Evolutionary conservation across 192 early-diverging fungal genomes (phyloP), one percentile per base, ranked within the genome.

Genomic region (Coemansia pectinata): DNA sequence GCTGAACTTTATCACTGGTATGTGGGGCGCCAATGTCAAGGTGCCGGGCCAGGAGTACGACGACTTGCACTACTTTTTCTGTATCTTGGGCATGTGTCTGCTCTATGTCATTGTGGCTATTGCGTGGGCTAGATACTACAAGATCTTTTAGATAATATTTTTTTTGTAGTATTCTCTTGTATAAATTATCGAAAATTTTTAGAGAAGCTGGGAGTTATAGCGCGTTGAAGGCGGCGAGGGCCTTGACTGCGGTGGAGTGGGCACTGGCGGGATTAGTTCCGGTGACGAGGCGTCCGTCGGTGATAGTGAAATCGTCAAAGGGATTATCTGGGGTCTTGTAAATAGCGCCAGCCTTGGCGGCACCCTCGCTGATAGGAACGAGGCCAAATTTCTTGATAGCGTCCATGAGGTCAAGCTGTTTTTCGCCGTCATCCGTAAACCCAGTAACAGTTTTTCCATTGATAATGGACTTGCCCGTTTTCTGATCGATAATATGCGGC

Each of bases 1-100:
- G 14, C 76, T 98, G 65, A 96, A 96, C 66, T 76, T 98, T 63
- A 86, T 97, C 29, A 95, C 96, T 0, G 95, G 93, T 19, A 76
- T 90, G 62, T 88, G 84, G 85, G 88, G 88, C 57, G 80, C 85
- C 17, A 86, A 87, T 48, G 85, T 87, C 61, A 80, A 77, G 42
- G 85, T 86, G 0, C 83, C 83, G 14, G 75, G 78, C 0, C 83
- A 85, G 39, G 79, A 84, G 41, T 67, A 68, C 29, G 76, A 76
- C 10, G 71, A 76, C 42, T 27, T 86, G 69, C 39, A 69, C 21
- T 81, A 76, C 52, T 86, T 86, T 66, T 77, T 80, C 55, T 44
- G 14, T 9, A 85, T 85, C 27, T 69, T 87, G 11, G 73, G 64
- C 3, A 65, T 75, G 65, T 74, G 73, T 41, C 42, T 81, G 67